Conservation (phyloP, 805 yeast species). For the Schizosaccharomyces lindneri region DNA sequence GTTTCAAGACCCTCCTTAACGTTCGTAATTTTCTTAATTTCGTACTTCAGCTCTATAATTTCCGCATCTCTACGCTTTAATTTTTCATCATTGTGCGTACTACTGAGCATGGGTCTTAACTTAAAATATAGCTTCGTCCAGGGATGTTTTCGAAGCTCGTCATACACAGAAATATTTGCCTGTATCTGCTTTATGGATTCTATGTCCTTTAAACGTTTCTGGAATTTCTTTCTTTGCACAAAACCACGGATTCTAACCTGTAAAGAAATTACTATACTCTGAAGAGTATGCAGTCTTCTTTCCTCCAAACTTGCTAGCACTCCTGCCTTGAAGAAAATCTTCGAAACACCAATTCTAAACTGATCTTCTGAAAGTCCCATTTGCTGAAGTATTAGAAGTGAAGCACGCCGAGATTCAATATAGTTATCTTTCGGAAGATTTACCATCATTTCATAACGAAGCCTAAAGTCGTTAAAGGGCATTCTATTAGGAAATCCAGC, state of each 20-base stretch:
- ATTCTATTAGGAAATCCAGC: conserved; percentile 92
- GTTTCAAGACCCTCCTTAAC: conserved; percentile 12
- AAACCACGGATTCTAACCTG: conserved; percentile 46
- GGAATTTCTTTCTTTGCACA: conserved; percentile 25
- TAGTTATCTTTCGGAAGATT: conserved; percentile 5
- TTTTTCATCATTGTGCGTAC: conserved; percentile 11
- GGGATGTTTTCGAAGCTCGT: conserved; percentile 26
- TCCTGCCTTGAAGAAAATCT: conserved; percentile 53
- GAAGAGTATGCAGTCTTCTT: conserved; percentile 40
- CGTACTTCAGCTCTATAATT: conserved; percentile 13
- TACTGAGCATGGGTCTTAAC: conserved; percentile 51
- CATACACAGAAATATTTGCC: conserved; percentile 30
- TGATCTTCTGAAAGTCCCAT: conserved; percentile 33
- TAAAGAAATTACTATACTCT: conserved; percentile 28
- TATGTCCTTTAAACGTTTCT: conserved; percentile 27
- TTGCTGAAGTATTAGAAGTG: conserved; percentile 41
- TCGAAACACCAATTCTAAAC: conserved; percentile 45
- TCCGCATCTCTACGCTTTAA: conserved; percentile 10
- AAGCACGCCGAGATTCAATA: conserved; percentile 33
- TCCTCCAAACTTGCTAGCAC: conserved; percentile 57
- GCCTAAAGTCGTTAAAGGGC: conserved; percentile 53
- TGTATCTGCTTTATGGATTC: conserved; percentile 51
- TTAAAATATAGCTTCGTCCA: conserved; percentile 59
- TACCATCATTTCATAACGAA: conserved; percentile 42
- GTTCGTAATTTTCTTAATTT: conserved; percentile 11